Evolutionary conservation across 108 stramenopile genomes (phyloP), one percentile per base, ranked within the genome.

Genomic region (Thalassiosira profunda): DNA sequence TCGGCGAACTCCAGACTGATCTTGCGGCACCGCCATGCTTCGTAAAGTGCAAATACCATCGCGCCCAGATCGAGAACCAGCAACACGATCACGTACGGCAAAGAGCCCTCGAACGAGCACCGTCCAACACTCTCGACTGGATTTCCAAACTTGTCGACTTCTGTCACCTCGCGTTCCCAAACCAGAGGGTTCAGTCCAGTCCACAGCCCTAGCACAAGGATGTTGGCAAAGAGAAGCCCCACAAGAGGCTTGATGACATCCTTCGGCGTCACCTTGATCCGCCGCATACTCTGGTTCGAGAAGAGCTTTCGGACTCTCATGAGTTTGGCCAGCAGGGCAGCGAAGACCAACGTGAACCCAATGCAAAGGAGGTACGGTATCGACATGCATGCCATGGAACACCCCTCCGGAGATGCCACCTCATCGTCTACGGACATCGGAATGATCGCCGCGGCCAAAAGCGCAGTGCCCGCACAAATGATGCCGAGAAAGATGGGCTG

Each of bases 401-500:
- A 23, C 25, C 62, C 74, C n/a, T 64, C 37, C 36, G 34, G 10
- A 40, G 45, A 24, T 31, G 67, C 26, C 8, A 40, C 23, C 10
- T 53, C 41, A 28, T 44, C 25, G 45, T 82, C 75, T 54, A 82
- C 53, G 11, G 28, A 25, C 3, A 65, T 14, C 4, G 80, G 74
- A 23, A 82, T 72, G 15, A 76, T 66, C 6, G 70, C 30, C 11
- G 17, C 14, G 34, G 80, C 83, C 74, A 84, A 65, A 15, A 76
- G 53, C 1, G 73, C 28, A 11, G 60, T 41, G n/a, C 84, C 83
- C 4, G 73, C 23, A 14, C 60, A 45, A 15, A 82, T 65, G 37
- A 81, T 58, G 26, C 76, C 45, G 12, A 84, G 56, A 46, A 86
- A 74, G 18, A 81, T 58, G 24, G 88, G 88, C 47, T 89, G 88